Base-by-base conservation (phyloP, 768 basidiomycete genomes). In the Psilocybe azurescens region DNA sequence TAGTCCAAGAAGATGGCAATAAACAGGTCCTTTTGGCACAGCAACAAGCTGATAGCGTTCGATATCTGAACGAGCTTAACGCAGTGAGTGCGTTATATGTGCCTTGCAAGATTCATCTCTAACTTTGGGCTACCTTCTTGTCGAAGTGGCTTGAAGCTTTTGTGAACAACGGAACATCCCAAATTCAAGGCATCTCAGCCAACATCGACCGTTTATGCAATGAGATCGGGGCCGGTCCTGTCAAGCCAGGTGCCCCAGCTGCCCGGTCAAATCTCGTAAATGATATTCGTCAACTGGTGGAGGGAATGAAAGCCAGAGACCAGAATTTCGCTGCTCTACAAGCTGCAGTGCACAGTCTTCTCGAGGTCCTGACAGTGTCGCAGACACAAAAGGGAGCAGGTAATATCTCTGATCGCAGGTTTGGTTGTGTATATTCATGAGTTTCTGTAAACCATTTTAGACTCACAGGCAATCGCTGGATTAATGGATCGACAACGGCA, bases 101-200 rank as follows among this genome's bases (percentile, higher is more conserved):
- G 24, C 24, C 24, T 24, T 24, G 24, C 24, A 24, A 24, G 2
- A 41, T 50, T 29, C 28, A n/a, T 14, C 11, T 20, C 29, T 29
- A 46, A 16, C 9, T 20, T 52, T 20, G 28, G 20, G 1, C 39
- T n/a, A 62, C 60, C 33, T 68, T 67, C 47, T 66, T 32, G n/a
- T 54, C 24, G 20, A 47, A 91, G 86, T 95, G 94, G 94, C 82
- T 95, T 46, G 94, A 95, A 66, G 78, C 86, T 2, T 94, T 94
- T 71, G 91, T 94, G 41, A 87, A 86, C 44, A 87, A 88, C 48
- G 88, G 89, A n/a, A 88, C 87, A 0, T 82, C 84, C 13, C 90
- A 93, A 64, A 88, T 92, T 24, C 84, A 89, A 67, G 75, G 78
- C 38, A 78, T 93, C 13, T 83, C 86, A 9, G 77, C 78, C 16